phyloP scores from a whole-genome alignment of 1,284 basidiomycete species.

The Sporisorium graminicola region DNA sequence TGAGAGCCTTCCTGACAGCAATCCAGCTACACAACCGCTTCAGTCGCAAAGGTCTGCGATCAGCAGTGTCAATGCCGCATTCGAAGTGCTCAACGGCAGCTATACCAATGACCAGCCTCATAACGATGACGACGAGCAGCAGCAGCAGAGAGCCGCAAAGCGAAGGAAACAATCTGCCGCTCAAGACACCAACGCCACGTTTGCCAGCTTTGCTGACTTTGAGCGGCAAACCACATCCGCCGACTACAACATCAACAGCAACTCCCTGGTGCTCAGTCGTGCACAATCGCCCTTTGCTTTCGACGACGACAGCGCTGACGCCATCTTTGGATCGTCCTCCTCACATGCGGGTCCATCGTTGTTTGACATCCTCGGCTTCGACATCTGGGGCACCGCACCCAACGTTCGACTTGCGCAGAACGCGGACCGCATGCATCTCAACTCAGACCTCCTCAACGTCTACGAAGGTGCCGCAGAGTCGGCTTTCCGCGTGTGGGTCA shows the following conservation, averaged over 20 bases:
- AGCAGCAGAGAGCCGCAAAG: constrained; percentile 6
- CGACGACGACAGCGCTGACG: background rate
- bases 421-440: constrained; percentile 35
- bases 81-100: constrained; percentile 29
- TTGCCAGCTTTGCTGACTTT: constrained; percentile 16
- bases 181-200: background rate
- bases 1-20: constrained; percentile 4
- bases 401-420: constrained; percentile 27
- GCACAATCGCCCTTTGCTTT: constrained; percentile 35
- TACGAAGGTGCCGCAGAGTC: constrained; percentile 46
- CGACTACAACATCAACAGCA: background rate
- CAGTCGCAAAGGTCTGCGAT: constrained; percentile 5
- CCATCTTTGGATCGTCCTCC: background rate
- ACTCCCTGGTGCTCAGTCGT: constrained; percentile 26
- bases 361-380: constrained; percentile 41
- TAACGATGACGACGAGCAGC: background rate
- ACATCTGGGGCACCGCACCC: constrained; percentile 41
- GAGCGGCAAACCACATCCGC: background rate
- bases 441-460: constrained; percentile 34
- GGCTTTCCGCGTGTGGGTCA: constrained; percentile 43
- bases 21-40: background rate
- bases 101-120: background rate
- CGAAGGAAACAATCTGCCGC: constrained; percentile 14
- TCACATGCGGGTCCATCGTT: constrained; percentile 10
- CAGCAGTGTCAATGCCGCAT: constrained; percentile 29